These are phyloP conservation scores for Histomonas meleagridis DNA, from an alignment of 208 protist genomes.

Conservation along the genomic window DNA sequence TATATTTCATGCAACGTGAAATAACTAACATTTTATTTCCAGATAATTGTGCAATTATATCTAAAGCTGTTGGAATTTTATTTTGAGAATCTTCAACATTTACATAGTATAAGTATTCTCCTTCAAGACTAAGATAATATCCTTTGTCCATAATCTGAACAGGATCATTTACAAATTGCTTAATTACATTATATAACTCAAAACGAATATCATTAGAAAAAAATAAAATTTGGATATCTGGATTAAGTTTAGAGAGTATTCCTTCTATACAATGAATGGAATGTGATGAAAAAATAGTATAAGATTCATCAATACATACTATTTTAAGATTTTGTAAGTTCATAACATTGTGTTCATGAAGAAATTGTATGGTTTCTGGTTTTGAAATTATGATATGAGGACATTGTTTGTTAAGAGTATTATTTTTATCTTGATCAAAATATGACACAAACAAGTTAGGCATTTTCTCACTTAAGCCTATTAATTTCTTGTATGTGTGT, in stretches of 20 bases:
- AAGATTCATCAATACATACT: slow-evolving; percentile 93
- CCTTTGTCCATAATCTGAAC: slow-evolving; percentile 94
- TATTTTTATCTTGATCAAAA: slow-evolving; percentile 77
- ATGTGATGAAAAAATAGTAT: slow-evolving; percentile 85
- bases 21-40: slow-evolving; percentile 90
- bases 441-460: slow-evolving; percentile 55
- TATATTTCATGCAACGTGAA: too few relatives aligned
- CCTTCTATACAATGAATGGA: slow-evolving; percentile 89
- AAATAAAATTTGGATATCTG: slow-evolving; percentile 68
- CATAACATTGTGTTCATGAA: slow-evolving; percentile 73
- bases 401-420: slow-evolving; percentile 66
- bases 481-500: slow-evolving; percentile 71
- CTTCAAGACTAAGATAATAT: slow-evolving; percentile 65
- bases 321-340: slow-evolving; percentile 67
- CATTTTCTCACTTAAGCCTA: slow-evolving; percentile 83
- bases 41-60: slow-evolving; percentile 91
- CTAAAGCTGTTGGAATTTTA: slow-evolving; percentile 95
- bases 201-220: slow-evolving; percentile 92
- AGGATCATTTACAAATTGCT: slow-evolving; percentile 93
- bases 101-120: slow-evolving; percentile 92
- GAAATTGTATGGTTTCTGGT: slow-evolving; percentile 88
- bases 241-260: neutral
- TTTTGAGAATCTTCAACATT: slow-evolving; percentile 87
- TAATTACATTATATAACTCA: slow-evolving; percentile 90
- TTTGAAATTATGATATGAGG: slow-evolving; percentile 82